phyloP scores from a whole-genome alignment of 2,329 filamentous ascomycete genomes.

The Sordariomycetes sp. region DNA sequence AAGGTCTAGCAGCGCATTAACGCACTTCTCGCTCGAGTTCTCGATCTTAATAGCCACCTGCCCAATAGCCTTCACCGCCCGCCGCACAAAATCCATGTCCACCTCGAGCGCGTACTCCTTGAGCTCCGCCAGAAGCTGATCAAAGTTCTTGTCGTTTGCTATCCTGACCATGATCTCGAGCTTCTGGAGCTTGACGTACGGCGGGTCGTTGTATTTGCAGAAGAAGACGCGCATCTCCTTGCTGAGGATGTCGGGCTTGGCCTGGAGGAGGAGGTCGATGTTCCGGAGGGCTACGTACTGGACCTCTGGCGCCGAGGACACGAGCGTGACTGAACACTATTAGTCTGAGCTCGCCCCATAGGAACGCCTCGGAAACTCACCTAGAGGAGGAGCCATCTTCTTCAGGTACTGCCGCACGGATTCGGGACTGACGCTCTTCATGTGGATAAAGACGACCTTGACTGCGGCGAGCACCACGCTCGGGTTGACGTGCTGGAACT shows the following conservation, averaged over 20 bases:
- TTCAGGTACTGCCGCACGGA: constrained; percentile 77
- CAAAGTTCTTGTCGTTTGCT: constrained; percentile 92
- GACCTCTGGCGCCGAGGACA: constrained; percentile 90
- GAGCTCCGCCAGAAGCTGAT: constrained; percentile 84
- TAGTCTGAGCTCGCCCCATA: background rate
- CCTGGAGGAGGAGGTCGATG: constrained; percentile 89
- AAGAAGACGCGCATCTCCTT: constrained; percentile 98
- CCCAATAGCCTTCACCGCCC: constrained; percentile 90
- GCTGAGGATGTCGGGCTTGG: constrained; percentile 90
- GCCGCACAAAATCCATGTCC: constrained; percentile 95
- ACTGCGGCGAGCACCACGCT: constrained; percentile 95
- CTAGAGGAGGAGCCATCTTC: constrained; percentile 95
- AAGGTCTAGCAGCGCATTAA: constrained; percentile 82
- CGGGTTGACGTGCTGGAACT: constrained; percentile 97
- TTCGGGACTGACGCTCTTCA: constrained; percentile 71
- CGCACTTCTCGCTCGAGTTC: constrained; percentile 84
- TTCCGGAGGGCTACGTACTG: constrained; percentile 95
- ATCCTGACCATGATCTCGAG: constrained; percentile 99
- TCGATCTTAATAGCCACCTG: constrained; percentile 99
- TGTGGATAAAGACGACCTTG: constrained; percentile 94
- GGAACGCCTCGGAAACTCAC: constrained; percentile 31
- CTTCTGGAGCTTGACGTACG: constrained; percentile 95
- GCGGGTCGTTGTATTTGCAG: constrained; percentile 98
- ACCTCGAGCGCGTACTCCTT: constrained; percentile 98
- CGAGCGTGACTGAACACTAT: constrained; percentile 60